Evolutionary conservation across 2,329 filamentous ascomycete genomes (phyloP), one percentile per base, ranked within the genome.

Genomic region (Neofusicoccum sp.): DNA sequence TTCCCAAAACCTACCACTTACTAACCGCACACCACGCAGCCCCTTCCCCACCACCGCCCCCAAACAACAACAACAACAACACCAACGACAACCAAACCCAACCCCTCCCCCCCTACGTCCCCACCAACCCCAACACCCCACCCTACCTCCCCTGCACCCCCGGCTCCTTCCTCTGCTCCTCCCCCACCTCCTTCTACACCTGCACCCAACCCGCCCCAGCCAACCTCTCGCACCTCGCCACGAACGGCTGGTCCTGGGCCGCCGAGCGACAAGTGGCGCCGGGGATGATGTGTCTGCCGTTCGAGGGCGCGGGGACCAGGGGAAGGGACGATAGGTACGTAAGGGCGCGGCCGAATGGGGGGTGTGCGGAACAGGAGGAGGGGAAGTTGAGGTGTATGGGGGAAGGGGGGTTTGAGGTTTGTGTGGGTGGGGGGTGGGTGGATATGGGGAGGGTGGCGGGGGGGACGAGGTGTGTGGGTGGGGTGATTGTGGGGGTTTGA

Each of bases 161-260:
- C 1, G 76, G 74, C 22, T 72, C 74, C n/a, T 77, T 76, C 70
- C 71, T 79, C 65, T 79, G 77, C 74, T 72, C 71, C 33, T 73
- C 69, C 3, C 33, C 61, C 16, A 72, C 65, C 2, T 67, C 70
- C 22, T 79, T 73, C 68, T 70, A 73, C 45, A 79, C 75, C 7
- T 79, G 77, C 69, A 69, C 71, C 64, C 66, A 69, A 31, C 59
- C 64, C 37, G 56, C 45, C n/a, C 16, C 33, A 11, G 14, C 54
- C n/a, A 3, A 12, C 0, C 12, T 54, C 36, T 37, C 45, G n/a
- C 31, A n/a, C 41, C 31, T 48, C 50, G 43, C 48, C 6, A 66
- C 64, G 29, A 52, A 45, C 4, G 54, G 28, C 9, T 77, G 71
- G 71, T 66, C 73, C 3, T 79, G 77, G 63, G 69, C 66, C 14